phyloP scores from a whole-genome alignment of 768 basidiomycete genomes.

The Trichaptum fuscoviolaceum region DNA sequence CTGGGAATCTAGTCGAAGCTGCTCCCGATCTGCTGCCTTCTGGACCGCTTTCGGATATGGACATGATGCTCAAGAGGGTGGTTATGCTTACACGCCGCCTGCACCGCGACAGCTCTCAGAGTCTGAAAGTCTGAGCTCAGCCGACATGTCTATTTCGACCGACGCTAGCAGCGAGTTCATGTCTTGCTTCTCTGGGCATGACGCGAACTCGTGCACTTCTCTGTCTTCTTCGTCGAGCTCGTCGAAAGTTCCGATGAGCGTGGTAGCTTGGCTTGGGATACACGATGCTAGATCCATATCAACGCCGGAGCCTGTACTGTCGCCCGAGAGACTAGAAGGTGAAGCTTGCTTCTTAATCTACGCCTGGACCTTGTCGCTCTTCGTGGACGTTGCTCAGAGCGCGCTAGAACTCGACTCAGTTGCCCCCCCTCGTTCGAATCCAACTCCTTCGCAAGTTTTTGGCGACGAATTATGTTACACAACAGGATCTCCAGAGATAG shows the following conservation, averaged over 20 bases:
- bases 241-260: background rate
- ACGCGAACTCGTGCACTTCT: background rate
- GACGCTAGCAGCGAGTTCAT: background rate
- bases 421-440: background rate
- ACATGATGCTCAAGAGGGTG: background rate
- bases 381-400: background rate
- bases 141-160: background rate
- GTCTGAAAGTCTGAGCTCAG: background rate
- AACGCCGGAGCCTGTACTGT: background rate
- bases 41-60: background rate
- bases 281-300: background rate
- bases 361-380: background rate
- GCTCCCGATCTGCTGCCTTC: background rate
- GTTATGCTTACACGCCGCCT: background rate
- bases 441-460: background rate
- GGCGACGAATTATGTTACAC: background rate
- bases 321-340: background rate
- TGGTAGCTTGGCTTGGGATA: background rate
- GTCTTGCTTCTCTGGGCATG: background rate
- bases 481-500: background rate
- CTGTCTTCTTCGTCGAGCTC: background rate
- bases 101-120: background rate
- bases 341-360: background rate
- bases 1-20: background rate
- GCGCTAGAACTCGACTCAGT: background rate